Evolutionary conservation across 2,329 filamentous ascomycete species (phyloP), one percentile per base, ranked within the genome.

Genomic region (Aspergillus felis): DNA sequence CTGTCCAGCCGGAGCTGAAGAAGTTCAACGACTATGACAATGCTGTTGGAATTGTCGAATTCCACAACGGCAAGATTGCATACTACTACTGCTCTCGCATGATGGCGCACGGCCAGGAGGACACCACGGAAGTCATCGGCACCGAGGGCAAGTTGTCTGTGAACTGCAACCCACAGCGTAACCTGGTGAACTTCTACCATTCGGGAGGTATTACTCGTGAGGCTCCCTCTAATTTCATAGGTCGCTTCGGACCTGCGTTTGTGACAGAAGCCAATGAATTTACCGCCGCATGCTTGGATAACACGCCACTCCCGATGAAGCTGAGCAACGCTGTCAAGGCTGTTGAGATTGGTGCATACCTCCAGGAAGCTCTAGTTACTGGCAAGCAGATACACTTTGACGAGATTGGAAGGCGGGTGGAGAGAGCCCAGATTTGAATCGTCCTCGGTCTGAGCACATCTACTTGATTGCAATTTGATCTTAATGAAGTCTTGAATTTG

Each of bases 101-200:
- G 83, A 89, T 88, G 82, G 83, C 85, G 0, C 81, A 83, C 0
- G 87, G 87, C 0, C 86, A 89, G 70, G 82, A 87, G 60, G 87
- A 89, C 68, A 82, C 80, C 57, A 87, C 86, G 0, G 86, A 89
- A 73, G 82, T 89, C 60, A 85, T 88, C 54, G 87, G 86, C 12
- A 89, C 86, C 1, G 78, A 82, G 63, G 86, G 86, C 24, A 88
- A 88, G 69, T 65, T 89, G 5, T 74, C 79, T 0, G 78, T 89
- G 5, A 38, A 38, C 32, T 17, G 5, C 59, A 89, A 89, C 64
- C 79, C 78, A 1, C 81, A 86, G 64, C 87, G 75, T 5, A 82
- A 83, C 55, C 74, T 86, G 20, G 81, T 88, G 9, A 79, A 85
- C 58, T 75, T 84, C 47, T 81, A 82, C 67, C 79, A 85, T 62